phyloP scores from a whole-genome alignment of 352 stramenopile species.

The Globisporangium recalcitrans region DNA sequence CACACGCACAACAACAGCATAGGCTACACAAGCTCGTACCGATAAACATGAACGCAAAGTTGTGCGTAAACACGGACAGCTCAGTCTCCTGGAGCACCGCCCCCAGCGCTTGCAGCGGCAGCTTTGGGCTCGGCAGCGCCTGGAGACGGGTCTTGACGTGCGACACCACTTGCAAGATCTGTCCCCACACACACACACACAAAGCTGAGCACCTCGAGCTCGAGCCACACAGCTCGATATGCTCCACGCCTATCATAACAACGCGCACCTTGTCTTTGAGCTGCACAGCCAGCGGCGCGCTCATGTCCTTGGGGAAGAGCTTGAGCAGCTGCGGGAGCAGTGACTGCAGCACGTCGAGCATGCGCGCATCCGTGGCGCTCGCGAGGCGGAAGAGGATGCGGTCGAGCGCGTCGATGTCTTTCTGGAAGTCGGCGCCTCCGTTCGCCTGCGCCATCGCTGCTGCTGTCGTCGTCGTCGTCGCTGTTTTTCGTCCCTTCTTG shows the following conservation, averaged over 20 bases:
- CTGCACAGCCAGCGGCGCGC: constrained; percentile 30
- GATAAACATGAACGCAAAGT: constrained; percentile 73
- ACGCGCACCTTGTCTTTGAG: constrained; percentile 69
- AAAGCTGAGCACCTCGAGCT: neutral
- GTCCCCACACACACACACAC: neutral
- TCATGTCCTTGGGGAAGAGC: constrained; percentile 46
- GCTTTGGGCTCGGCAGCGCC: constrained; percentile 32
- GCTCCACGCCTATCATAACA: neutral
- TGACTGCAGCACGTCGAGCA: constrained; percentile 53
- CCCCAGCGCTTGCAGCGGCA: constrained; percentile 50
- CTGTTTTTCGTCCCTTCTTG: no score
- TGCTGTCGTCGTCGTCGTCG: no score
- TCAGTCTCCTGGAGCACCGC: constrained; percentile 33
- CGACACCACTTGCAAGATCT: constrained; percentile 70
- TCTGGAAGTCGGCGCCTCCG: constrained; percentile 18
- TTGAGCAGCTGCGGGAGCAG: constrained; percentile 62
- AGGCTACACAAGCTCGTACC: constrained; percentile 37
- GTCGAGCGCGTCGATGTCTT: constrained; percentile 63
- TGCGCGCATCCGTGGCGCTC: constrained; percentile 58
- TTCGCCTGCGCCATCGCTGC: neutral
- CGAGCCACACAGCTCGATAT: no score
- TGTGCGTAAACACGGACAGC: constrained; percentile 52
- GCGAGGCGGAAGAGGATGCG: constrained; percentile 76
- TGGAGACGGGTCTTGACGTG: constrained; percentile 73
- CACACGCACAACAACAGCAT: no score